Conservation (phyloP, 1,139 yeast species). For the Torulaspora globosa region DNA sequence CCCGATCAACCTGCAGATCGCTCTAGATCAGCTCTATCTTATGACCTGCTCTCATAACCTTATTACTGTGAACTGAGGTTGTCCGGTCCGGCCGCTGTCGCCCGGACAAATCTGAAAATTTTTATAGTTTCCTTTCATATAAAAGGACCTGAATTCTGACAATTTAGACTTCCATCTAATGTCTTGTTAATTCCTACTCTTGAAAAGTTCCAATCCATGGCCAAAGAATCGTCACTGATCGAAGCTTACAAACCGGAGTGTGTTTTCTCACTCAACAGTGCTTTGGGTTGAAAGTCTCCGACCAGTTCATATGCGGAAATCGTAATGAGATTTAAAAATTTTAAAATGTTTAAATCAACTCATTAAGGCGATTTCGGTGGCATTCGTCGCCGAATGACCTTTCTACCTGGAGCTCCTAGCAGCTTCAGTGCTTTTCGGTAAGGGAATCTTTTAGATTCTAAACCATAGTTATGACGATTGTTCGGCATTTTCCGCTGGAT, state of each 20-base stretch:
- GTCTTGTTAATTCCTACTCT: neutral
- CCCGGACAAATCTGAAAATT: conserved; percentile 8
- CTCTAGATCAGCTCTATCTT: neutral
- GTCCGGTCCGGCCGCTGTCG: conserved; percentile 8
- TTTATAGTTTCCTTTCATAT: conserved; percentile 3
- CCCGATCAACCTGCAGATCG: neutral
- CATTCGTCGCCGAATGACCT: conserved; percentile 10
- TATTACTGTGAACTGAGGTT: neutral
- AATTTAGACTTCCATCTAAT: neutral
- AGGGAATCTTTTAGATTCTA: conserved; percentile 49
- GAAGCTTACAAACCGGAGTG: conserved; percentile 61
- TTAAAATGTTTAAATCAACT: conserved; percentile 38
- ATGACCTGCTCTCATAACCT: neutral
- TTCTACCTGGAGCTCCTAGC: conserved; percentile 16
- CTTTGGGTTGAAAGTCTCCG: conserved; percentile 95
- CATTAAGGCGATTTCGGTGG: conserved; percentile 24
- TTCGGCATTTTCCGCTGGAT: conserved; percentile 34
- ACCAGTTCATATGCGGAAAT: conserved; percentile 55
- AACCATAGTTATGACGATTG: conserved; percentile 84
- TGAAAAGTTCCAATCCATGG: conserved; percentile 34
- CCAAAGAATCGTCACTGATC: conserved; percentile 72
- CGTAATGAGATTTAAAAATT: conserved; percentile 42
- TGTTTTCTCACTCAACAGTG: conserved; percentile 37
- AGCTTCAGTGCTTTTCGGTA: conserved; percentile 49
- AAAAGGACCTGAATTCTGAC: neutral